Evolutionary conservation across 305 asterid species (phyloP).

Genomic region (Fraxinus platypoda): DNA sequence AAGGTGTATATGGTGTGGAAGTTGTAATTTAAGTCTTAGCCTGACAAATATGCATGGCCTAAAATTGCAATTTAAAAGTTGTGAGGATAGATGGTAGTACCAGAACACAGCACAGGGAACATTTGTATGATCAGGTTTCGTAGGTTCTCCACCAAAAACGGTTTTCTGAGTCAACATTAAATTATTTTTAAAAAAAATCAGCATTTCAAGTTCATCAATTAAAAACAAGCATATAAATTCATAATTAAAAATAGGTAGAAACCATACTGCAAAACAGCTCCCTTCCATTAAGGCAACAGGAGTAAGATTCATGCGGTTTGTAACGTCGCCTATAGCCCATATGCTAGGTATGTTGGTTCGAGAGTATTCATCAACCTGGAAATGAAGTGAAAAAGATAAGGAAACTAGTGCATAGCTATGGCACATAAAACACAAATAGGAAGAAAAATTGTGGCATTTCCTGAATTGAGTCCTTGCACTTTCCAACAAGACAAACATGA

Average conservation of each 20-base stretch:
- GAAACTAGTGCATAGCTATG: constrained; percentile 1
- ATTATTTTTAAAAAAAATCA: background rate
- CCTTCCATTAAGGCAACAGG: constrained; percentile 99
- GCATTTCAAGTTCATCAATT: background rate
- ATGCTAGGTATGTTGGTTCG: constrained; percentile 90
- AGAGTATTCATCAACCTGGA: constrained; percentile 79
- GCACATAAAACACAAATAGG: background rate
- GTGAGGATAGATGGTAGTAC: constrained; percentile 40
- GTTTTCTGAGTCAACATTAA: constrained; percentile 66
- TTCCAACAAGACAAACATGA: constrained; percentile 1
- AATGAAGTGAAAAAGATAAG: constrained; percentile 7
- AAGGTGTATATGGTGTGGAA: background rate
- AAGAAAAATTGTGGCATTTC: constrained; percentile 9
- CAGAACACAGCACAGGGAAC: constrained; percentile 94
- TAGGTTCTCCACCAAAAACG: constrained; percentile 84
- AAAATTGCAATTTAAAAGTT: background rate
- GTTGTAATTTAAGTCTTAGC: background rate
- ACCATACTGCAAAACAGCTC: constrained; percentile 75
- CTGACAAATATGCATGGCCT: background rate
- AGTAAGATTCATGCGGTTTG: constrained; percentile 92
- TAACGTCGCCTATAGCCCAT: constrained; percentile 97
- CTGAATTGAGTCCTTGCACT: background rate
- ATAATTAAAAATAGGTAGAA: constrained; percentile 6
- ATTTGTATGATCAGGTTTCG: constrained; percentile 63
- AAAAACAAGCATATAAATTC: constrained; percentile 5